A percentile compares a stretch with the other conserved stretches of the same genome.
These are phyloP conservation scores for Tuber calosporum DNA, from an alignment of 495 filamentous ascomycete genomes.

Conservation along the genomic window DNA sequence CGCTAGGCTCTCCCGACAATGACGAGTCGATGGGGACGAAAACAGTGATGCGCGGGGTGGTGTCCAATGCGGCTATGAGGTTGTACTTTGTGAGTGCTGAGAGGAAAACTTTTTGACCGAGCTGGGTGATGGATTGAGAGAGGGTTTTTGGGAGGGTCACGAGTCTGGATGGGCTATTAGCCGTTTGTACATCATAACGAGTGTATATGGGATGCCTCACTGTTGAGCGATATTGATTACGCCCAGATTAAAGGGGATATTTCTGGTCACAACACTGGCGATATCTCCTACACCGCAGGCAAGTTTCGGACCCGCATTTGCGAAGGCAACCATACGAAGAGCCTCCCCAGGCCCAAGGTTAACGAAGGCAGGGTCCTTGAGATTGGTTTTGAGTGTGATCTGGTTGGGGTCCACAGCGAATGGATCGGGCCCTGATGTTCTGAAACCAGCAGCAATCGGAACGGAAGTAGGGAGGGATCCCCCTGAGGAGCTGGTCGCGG, in stretches of 20 bases:
- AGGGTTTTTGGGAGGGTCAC: neutral
- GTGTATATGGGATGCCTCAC: neutral
- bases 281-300: neutral
- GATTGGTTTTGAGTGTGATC: neutral
- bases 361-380: neutral
- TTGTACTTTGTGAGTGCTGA: neutral
- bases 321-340: neutral
- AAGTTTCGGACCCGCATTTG: neutral
- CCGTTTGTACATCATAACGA: neutral
- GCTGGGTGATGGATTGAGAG: neutral
- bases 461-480: neutral
- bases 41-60: neutral
- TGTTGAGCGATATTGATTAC: neutral
- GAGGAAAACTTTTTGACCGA: neutral
- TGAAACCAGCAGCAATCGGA: neutral
- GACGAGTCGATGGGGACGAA: neutral
- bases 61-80: neutral
- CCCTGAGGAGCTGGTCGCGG: neutral
- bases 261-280: neutral
- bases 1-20: neutral
- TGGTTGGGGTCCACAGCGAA: neutral
- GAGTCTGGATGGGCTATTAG: neutral
- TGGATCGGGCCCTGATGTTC: neutral
- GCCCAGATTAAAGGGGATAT: neutral
- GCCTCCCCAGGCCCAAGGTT: neutral